Evolutionary conservation across 192 early-diverging fungal genomes (phyloP), one percentile per base, ranked within the genome.

Genomic region (Dissophora ornata): DNA sequence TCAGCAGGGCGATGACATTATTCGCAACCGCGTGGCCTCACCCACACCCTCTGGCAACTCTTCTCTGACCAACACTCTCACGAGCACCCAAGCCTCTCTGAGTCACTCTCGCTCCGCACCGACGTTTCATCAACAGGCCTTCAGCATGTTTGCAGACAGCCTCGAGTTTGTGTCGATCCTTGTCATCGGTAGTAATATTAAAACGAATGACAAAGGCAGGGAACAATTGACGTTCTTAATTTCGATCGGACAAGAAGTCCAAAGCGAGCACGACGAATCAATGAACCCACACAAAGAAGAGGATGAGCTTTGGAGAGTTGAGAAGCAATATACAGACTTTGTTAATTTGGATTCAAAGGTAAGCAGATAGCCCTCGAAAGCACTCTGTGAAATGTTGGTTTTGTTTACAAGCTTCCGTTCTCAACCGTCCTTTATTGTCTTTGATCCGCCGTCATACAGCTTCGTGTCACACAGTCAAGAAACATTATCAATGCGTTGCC

Each of bases 271-370:
- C 16, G 67, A 56, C 7, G 57, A 68, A 6, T 33, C 44, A 18
- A 58, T 64, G 41, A 64, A 62, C n/a, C 57, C 71, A 8, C 80
- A 80, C 21, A 84, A 81, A 22, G 84, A 87, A 32, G 85, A 88
- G 32, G 79, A 75, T 11, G 84, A 87, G 33, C 71, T 93, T 45
- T 96, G 96, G 95, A 88, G 87, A 26, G 86, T 95, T 38, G 93
- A 94, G 79, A 97, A 97, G 77, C 81, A 89, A 22, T 96, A 96
- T 75, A 86, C 91, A 7, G 96, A 97, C 67, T 95, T 97, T 79
- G 69, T 94, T 24, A 63, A 81, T 30, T 80, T 97, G 41, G 94
- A 97, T 82, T 80, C 79, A 33, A 89, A 91, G 87, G 92, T 96
- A 80, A 67, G 66, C 3, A 15, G 33, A 30, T 25, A 40, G 34